phyloP scores from a whole-genome alignment of 352 stramenopile genomes.

The Blastocystis hominis region DNA sequence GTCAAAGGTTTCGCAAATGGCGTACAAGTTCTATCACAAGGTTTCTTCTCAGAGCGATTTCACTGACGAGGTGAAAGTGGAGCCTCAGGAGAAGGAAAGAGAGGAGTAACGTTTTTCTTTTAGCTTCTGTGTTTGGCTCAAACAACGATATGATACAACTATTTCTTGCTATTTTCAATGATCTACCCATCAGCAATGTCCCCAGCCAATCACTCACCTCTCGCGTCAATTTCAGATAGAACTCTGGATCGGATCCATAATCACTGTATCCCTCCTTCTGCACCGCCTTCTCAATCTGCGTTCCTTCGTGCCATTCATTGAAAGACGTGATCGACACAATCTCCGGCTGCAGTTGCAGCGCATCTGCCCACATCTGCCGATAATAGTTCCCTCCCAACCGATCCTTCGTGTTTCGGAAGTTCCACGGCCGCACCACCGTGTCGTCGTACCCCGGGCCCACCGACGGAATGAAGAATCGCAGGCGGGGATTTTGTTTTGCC shows the following conservation, averaged over 20 bases:
- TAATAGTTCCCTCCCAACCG: conserved; percentile 59
- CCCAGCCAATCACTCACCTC: neutral
- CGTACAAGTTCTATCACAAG: conserved; percentile 10
- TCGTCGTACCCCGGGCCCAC: conserved; percentile 53
- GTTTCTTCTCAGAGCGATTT: conserved; percentile 7
- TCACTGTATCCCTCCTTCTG: conserved; percentile 39
- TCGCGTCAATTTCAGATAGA: conserved; percentile 50
- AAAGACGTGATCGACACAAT: conserved; percentile 60
- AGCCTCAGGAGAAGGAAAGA: neutral
- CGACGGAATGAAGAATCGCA: conserved; percentile 14
- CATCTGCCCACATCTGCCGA: conserved; percentile 55
- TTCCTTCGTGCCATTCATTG: conserved; percentile 62
- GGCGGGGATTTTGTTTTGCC: neutral
- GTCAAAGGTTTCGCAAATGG: neutral
- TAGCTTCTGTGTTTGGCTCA: neutral
- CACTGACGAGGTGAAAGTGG: neutral
- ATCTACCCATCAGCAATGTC: neutral
- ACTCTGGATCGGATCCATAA: conserved; percentile 41
- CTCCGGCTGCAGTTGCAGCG: neutral
- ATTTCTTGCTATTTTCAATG: neutral
- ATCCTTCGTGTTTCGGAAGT: conserved; percentile 47
- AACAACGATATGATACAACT: neutral
- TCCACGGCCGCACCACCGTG: conserved; percentile 60
- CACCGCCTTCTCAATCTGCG: conserved; percentile 59
- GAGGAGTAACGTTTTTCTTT: neutral